Percentiles rank a stretch among this genome's conserved stretches.
Conservation (phyloP, 2,329 filamentous ascomycete species). For the Fusarium anguioides region DNA sequence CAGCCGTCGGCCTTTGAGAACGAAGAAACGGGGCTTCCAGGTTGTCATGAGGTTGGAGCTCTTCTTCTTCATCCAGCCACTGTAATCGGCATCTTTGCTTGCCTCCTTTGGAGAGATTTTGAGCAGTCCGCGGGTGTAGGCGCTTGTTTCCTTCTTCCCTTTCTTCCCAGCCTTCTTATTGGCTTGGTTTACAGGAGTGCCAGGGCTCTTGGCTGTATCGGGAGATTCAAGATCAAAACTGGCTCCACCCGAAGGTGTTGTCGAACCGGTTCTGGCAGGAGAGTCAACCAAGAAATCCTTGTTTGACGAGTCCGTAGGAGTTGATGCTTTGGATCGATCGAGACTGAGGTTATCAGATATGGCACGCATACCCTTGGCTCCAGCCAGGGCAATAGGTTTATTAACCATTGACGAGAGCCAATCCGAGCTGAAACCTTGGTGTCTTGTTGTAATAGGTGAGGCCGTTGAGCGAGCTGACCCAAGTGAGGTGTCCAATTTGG, state of each 20-base stretch:
- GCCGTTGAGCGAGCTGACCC: conserved; percentile 54
- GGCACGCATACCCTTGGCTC: conserved; percentile 78
- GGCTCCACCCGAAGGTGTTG: conserved; percentile 70
- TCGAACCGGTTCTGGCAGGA: conserved; percentile 78
- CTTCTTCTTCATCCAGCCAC: conserved; percentile 99
- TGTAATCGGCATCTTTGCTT: conserved; percentile 89
- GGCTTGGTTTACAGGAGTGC: conserved; percentile 59
- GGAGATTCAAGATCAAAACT: conserved; percentile 85
- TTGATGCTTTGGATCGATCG: conserved; percentile 64
- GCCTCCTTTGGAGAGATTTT: conserved; percentile 86
- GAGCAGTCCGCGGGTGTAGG: conserved; percentile 86
- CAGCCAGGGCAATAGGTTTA: conserved; percentile 62
- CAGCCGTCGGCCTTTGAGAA: conserved; percentile 88
- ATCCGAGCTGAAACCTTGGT: conserved; percentile 62
- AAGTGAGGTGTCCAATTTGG: conserved; percentile 65
- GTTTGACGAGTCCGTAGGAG: conserved; percentile 59
- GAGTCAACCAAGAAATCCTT: conserved; percentile 54
- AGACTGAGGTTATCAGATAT: conserved; percentile 81
- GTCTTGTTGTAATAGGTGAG: conserved; percentile 58
- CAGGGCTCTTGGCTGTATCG: conserved; percentile 69
- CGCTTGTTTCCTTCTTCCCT: conserved; percentile 93
- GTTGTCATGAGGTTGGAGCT: conserved; percentile 96
- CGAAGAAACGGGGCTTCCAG: conserved; percentile 97
- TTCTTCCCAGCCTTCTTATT: conserved; percentile 71
- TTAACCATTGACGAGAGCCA: conserved; percentile 65